These are phyloP conservation scores for Kalaharituber pfeilii DNA, from an alignment of 2,329 filamentous ascomycete species.

Conservation along the genomic window DNA sequence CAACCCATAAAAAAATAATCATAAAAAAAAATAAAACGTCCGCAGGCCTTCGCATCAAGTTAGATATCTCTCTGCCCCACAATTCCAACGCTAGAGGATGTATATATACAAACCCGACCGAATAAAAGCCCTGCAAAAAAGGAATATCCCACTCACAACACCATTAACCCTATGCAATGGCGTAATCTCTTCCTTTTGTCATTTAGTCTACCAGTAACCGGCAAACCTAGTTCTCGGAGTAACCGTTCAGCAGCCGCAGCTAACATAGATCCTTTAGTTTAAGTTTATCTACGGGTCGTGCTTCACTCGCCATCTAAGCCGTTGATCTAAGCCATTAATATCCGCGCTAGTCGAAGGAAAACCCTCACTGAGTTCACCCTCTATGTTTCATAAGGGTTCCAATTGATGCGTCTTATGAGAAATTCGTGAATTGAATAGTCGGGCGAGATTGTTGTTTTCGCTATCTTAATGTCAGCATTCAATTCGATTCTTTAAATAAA, in stretches of 20 bases:
- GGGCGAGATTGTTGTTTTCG: not conserved
- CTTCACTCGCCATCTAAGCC: not conserved
- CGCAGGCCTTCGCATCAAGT: not conserved
- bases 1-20: too few species aligned
- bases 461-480: not conserved
- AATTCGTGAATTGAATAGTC: not conserved
- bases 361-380: not conserved
- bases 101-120: not conserved
- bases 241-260: not conserved
- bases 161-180: not conserved
- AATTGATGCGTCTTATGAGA: not conserved
- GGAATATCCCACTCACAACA: not conserved
- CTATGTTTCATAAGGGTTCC: not conserved
- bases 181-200: not conserved
- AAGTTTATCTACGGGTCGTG: not conserved
- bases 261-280: not conserved
- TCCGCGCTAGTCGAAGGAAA: not conserved
- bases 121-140: not conserved
- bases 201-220: not conserved
- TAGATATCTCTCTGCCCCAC: not conserved
- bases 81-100: not conserved
- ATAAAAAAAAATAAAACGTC: not conserved
- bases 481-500: not conserved
- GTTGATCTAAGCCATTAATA: not conserved
- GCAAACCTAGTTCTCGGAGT: conserved; percentile 1